phyloP scores from a whole-genome alignment of 73 alveolate genomes.

The Paramecium tetraurelia region DNA sequence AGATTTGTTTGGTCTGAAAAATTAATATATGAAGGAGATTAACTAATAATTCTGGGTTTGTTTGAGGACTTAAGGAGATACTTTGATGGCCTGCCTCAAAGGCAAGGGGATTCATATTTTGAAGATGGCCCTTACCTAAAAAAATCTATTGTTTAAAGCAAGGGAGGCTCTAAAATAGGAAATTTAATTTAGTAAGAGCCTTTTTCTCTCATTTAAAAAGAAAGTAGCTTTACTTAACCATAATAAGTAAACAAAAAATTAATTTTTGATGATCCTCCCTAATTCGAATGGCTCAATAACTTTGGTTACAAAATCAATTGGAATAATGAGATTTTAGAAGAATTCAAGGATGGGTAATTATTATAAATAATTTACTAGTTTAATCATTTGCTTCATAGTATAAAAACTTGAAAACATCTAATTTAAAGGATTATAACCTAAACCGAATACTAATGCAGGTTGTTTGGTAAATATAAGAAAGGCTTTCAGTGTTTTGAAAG shows the following conservation, averaged over 20 bases:
- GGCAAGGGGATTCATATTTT: constrained; percentile 10
- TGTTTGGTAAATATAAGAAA: constrained; percentile 57
- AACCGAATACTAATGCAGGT: constrained; percentile 57
- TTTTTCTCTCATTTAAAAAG: neutral
- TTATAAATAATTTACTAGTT: neutral
- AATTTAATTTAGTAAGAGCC: neutral
- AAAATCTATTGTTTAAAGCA: neutral
- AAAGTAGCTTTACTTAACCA: neutral
- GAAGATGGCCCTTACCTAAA: constrained; percentile 39
- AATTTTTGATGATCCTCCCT: constrained; percentile 40
- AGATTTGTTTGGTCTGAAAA: constrained; percentile 16
- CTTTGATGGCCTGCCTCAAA: constrained; percentile 1
- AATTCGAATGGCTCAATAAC: neutral
- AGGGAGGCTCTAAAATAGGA: neutral
- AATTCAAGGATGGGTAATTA: constrained; percentile 44
- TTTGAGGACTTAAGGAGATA: constrained; percentile 40
- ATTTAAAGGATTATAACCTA: neutral
- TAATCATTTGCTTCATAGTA: neutral
- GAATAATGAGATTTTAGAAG: constrained; percentile 14
- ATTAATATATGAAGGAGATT: constrained; percentile 37
- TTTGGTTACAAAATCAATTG: constrained; percentile 27
- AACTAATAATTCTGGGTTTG: constrained; percentile 1
- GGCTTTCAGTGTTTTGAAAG: constrained; percentile 52
- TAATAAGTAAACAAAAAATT: neutral
- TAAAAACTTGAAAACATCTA: neutral